Percentiles rank a stretch among this genome's conserved stretches.
These are phyloP conservation scores for Suaeda aralocaspica DNA, from an alignment of 148 eudicot genomes.

Conservation along the genomic window DNA sequence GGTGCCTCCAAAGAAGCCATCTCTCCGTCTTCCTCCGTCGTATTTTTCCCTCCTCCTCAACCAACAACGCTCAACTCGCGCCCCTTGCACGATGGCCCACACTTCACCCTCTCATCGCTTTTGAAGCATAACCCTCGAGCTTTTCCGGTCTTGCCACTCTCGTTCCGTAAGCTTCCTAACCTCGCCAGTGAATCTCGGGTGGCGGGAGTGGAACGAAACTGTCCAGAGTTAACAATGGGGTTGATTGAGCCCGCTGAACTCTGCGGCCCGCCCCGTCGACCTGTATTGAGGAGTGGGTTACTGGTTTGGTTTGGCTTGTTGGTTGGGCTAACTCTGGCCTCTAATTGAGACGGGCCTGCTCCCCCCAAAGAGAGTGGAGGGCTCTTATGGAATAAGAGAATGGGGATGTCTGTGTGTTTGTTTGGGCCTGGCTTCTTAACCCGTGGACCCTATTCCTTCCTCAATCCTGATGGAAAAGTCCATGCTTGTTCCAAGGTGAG, in stretches of 20 bases:
- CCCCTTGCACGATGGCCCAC: neutral
- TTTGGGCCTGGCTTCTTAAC: neutral
- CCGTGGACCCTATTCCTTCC: neutral
- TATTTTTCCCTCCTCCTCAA: too few relatives aligned
- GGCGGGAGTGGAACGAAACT: neutral
- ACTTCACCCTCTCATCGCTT: neutral
- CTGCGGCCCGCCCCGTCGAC: too few relatives aligned
- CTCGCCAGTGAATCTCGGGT: neutral
- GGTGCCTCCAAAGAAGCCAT: neutral
- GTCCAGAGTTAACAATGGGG: neutral
- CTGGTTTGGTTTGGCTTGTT: too few relatives aligned
- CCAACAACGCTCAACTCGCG: neutral
- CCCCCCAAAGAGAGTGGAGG: neutral
- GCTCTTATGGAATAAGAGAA: too few relatives aligned
- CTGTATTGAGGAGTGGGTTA: too few relatives aligned
- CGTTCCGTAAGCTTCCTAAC: neutral
- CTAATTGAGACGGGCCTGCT: too few relatives aligned
- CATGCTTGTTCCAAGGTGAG: neutral
- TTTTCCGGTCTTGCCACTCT: neutral
- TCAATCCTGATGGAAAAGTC: neutral
- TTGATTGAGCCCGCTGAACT: too few relatives aligned
- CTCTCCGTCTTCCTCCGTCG: neutral
- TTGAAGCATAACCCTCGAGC: neutral
- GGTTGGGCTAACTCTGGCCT: too few relatives aligned
- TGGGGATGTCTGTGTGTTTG: too few relatives aligned